Evolutionary conservation across 2,329 filamentous ascomycete genomes (phyloP), one percentile per base, ranked within the genome.

Genomic region (Penicillium sp.): DNA sequence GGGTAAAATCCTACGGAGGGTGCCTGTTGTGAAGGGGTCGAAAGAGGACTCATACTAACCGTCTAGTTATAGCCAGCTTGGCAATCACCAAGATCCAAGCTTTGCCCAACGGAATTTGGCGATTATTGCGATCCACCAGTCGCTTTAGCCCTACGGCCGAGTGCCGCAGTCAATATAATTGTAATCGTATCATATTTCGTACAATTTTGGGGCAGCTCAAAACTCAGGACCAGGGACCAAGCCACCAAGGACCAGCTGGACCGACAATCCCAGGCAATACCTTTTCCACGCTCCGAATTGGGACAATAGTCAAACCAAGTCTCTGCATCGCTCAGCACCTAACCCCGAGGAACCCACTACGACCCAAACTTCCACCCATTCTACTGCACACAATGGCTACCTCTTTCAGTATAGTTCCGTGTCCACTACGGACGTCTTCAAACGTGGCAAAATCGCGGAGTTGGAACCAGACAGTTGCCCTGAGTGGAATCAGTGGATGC

Each of bases 391-490:
- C 4, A 35, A 35, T 20, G 45, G 45, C 28, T 57, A 15, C 55
- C 43, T 17, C 1, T 62, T 57, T 37, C 11, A 55, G 54, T 57
- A 48, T 56, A 54, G 57, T 51, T 14, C 15, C 45, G 54, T 59
- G 45, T 54, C 59, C 59, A 59, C 57, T 51, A 42, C 50, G 49
- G 45, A 54, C 28, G 49, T 57, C 54, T 57, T 61, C 7, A 65
- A 65, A 20, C 63, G 65, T 67, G 65, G 65, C 61, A 45, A 63
- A 64, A 64, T 60, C 54, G 64, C 47, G 63, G 65, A 65, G 63
- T 35, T 51, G 15, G 25, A 38, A 22, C 41, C 42, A 43, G 17
- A 5, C 12, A 31, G 12, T 28, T 25, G 42, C 15, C 28, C 6
- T 22, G 25, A 47, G 22, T 47, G 43, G 39, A 17, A 11, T 20